Evolutionary conservation across 1,139 yeast species (phyloP).

Genomic region (Kazachstania sp.): DNA sequence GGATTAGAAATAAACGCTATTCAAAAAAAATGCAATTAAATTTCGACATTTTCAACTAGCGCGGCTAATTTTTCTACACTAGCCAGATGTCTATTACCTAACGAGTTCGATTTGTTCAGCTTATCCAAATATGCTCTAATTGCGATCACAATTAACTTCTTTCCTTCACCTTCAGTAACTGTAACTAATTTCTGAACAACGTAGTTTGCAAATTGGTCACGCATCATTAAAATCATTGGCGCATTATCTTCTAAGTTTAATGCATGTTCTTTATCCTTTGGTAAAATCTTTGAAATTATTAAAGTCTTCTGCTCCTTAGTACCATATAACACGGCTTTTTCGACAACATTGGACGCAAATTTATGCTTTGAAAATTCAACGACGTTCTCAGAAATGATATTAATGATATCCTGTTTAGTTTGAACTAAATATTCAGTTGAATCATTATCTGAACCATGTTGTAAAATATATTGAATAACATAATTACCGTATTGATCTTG

Average conservation of each 20-base stretch:
- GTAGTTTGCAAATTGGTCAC: constrained; percentile 94
- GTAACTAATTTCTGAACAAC: constrained; percentile 93
- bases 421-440: constrained; percentile 21
- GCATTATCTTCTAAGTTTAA: constrained; percentile 46
- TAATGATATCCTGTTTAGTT: constrained; percentile 45
- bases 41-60: constrained; percentile 27
- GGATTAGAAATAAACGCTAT: neutral
- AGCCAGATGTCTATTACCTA: constrained; percentile 60
- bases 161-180: constrained; percentile 62
- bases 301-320: constrained; percentile 50
- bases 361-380: constrained; percentile 86
- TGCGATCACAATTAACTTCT: constrained; percentile 50
- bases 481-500: constrained; percentile 98
- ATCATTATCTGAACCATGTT: constrained; percentile 48
- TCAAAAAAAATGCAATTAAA: no score
- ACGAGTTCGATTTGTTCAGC: constrained; percentile 25
- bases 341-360: constrained; percentile 96
- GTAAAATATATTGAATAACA: constrained; percentile 91
- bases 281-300: constrained; percentile 41
- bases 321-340: constrained; percentile 79
- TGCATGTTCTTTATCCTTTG: constrained; percentile 32
- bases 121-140: constrained; percentile 45
- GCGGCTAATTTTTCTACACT: constrained; percentile 71
- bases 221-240: constrained; percentile 80
- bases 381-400: constrained; percentile 48